Base-by-base conservation (phyloP, 2,329 filamentous ascomycete species). In the Cladosporium colombiae region DNA sequence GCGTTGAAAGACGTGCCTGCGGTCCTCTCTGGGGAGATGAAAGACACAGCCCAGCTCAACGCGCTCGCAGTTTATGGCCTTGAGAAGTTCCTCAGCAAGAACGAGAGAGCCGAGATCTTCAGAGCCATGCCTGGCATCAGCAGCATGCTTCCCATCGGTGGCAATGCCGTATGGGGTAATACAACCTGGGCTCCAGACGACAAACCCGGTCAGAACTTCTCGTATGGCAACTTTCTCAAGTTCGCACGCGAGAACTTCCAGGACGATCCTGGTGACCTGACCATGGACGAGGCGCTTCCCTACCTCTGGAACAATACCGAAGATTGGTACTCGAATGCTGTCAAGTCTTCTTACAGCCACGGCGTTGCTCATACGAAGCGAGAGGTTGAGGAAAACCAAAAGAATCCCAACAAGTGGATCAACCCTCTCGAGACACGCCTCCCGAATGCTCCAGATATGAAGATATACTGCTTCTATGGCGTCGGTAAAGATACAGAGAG, bases 401-500 rank as follows among this genome's bases (percentile, higher is more conserved):
- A 68, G 37, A 77, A 81, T n/a, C 82, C 81, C 0, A 71, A 76
- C 0, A 99, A 96, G 76, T 99, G 95, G 95, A 87, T 97, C 68
- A 99, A 99, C 74, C 95, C 95, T 0, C 86, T 98, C 0, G 94
- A 98, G 77, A 91, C 92, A 0, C 86, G 94, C 1, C 83, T 98
- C 0, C 95, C 95, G 0, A 83, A 92, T 23, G 94, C 95, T 1
- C 94, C 95, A 0, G 91, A 88, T 74, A 82, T 99, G 74, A 97
- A 97, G 77, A 92, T 99, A 14, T 98, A 93, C 80, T 98, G 95
- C 80, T 98, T 99, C 81, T 98, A 99, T 76, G 95, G 91, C 23
- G 88, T 97, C 4, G 94, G 94, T 2, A 99, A 98, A 77, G 90
- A 91, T 3, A 98, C 94, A 0, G 94, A 99, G 78, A 87, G 94